A percentile compares a stretch with the other conserved stretches of the same genome.
Evolutionary conservation across 1,139 yeast species (phyloP).

Genomic region (Hansenula anomala): DNA sequence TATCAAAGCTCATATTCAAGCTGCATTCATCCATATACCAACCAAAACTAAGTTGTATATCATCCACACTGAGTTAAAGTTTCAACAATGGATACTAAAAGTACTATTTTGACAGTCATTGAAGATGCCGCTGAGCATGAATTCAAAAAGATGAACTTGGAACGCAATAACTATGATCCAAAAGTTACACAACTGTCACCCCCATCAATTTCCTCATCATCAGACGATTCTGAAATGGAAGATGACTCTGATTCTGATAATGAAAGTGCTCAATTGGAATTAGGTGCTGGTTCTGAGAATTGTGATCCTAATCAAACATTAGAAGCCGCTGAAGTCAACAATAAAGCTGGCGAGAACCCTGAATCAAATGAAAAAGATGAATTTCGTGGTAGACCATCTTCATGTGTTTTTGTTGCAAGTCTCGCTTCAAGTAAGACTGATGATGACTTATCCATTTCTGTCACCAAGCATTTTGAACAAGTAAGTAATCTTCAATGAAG

Average conservation of each 20-base stretch:
- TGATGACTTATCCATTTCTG: conserved; percentile 66
- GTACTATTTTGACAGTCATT: neutral
- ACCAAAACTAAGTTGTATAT: too few relatives aligned
- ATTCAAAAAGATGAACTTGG: neutral
- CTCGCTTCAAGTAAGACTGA: conserved; percentile 60
- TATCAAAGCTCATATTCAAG: neutral
- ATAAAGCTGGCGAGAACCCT: conserved; percentile 2
- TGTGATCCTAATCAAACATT: conserved; percentile 14
- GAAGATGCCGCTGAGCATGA: neutral
- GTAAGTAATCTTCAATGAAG: too few relatives aligned
- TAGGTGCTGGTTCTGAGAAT: conserved; percentile 17
- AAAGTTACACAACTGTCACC: conserved; percentile 9
- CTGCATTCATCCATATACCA: too few relatives aligned
- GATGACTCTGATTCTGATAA: conserved; percentile 23
- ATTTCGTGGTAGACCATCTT: conserved; percentile 57
- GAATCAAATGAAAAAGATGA: conserved; percentile 9
- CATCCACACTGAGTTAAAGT: too few relatives aligned
- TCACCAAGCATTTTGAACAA: conserved; percentile 51
- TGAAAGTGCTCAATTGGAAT: conserved; percentile 13
- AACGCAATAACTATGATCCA: conserved; percentile 6
- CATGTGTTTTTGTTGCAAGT: conserved; percentile 87
- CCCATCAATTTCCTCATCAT: conserved; percentile 16
- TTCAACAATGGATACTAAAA: neutral
- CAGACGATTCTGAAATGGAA: conserved; percentile 16
- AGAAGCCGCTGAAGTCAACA: conserved; percentile 7